Evolutionary conservation across 2,329 filamentous ascomycete species (phyloP), one percentile per base, ranked within the genome.

Genomic region (Beauveria sp.): DNA sequence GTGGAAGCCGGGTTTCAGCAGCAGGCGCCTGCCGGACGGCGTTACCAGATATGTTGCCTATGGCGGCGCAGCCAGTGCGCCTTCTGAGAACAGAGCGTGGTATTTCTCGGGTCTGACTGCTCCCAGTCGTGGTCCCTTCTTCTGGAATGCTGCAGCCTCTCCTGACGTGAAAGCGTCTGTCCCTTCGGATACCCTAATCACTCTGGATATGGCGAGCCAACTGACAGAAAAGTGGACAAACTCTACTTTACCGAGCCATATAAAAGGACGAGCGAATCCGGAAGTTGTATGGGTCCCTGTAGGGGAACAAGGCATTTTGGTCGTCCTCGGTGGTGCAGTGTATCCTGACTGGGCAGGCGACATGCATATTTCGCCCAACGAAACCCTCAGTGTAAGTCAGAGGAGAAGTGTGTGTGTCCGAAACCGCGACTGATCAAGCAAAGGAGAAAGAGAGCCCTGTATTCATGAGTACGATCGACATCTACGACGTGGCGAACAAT

Each of bases 281-380:
- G 86, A 88, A 62, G 75, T 88, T 1, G 85, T 88, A 1, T 91
- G 88, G 87, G 81, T 96, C 1, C 91, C 91, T 1, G 90, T 92
- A 50, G 89, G 90, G 3, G 76, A 82, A 18, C 78, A 91, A 67
- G 91, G 91, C 1, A 86, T 95, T 50, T 77, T 96, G 9, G 80
- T 96, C 1, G 89, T 88, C 3, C 76, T 96, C 0, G 90, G 89
- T 7, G 91, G 91, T 14, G 91, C 90, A 2, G 83, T 79, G 0
- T 78, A 83, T 68, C 86, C 86, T 0, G 76, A 81, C 26, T 86
- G 79, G 72, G 66, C 67, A 0, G 63, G 64, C 24, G 43, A n/a
- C 10, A 6, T 14, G 22, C 63, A 65, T 3, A 62, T 64, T 43
- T 76, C 74, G 1, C 61, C 65, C 2, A 66, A 76, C 43, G 64